These are phyloP conservation scores for Neurospora tetrasperma DNA, from an alignment of 495 filamentous ascomycete genomes.

Conservation along the genomic window DNA sequence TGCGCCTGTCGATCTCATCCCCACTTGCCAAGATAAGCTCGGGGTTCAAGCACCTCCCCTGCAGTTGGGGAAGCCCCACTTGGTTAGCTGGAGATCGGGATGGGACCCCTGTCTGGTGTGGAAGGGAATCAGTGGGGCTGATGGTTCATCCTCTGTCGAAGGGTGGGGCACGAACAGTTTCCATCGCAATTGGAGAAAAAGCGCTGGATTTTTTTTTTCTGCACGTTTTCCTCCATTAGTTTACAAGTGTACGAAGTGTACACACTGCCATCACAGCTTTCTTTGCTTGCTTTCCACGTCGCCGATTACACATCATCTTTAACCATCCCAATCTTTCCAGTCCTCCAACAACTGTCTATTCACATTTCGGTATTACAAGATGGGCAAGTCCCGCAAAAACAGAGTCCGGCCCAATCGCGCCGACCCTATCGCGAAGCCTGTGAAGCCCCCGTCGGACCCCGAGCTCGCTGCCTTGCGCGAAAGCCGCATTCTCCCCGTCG, in stretches of 20 bases:
- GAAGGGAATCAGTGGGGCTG: neutral
- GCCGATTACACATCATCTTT: neutral
- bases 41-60: neutral
- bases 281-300: neutral
- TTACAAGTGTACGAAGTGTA: neutral
- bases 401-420: constrained; percentile 27
- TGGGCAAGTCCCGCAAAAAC: constrained; percentile 36
- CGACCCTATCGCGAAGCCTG: constrained; percentile 39
- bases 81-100: neutral
- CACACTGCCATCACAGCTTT: neutral
- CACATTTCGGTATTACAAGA: constrained; percentile 6
- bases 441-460: constrained; percentile 44
- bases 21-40: neutral
- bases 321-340: neutral
- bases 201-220: neutral
- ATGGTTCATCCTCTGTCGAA: neutral
- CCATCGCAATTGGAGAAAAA: neutral
- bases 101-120: neutral
- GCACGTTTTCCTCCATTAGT: neutral
- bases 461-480: constrained; percentile 47
- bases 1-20: neutral
- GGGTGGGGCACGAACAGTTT: neutral
- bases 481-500: constrained; percentile 44
- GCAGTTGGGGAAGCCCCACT: neutral
- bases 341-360: neutral